Evolutionary conservation across 176 grass and related monocot genomes (phyloP), one percentile per base, ranked within the genome.

Genomic region (Poa annua): DNA sequence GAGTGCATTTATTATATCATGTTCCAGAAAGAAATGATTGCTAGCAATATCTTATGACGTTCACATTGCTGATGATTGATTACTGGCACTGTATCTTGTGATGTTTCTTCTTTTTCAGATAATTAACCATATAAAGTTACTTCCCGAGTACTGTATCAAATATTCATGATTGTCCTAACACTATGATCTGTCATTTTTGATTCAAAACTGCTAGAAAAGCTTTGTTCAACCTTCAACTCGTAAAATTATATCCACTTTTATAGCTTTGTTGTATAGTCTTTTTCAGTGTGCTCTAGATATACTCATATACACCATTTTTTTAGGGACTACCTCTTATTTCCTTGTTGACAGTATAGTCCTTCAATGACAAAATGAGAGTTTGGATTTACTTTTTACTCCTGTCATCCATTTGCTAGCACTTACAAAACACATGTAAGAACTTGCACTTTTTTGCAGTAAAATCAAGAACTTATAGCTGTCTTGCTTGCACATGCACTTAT

Each of bases 211-310:
- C 79, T 83, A 16, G 74, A 82, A 82, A 89, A 90, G 36, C 79
- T 67, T 81, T 55, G 35, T 70, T 57, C 36, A 79, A 79, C 74
- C 66, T 47, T 74, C 29, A 14, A 1, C 2, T 29, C 67, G 44
- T 66, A 79, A 59, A 86, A 83, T 66, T 42, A 56, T 78, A 29
- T 79, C 29, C 10, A 8, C 13, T 32, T 87, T 48, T 74, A 50
- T 11, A 78, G 22, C 66, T 86, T 83, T 83, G 81, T 48, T 88
- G 66, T 50, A 79, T 60, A 61, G 66, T 86, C 84, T 66, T 26
- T 66, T 75, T 66, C 26, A 19, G 26, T 74, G 48, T 36, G 47
- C 3, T 54, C 55, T 35, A 17, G 57, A 38, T 77, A 14, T 73
- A 42, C 71, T 48, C 45, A 38, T 77, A 14, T 73, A 42, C 71